phyloP scores from a whole-genome alignment of 768 basidiomycete species.

The Termitomyces sp. region DNA sequence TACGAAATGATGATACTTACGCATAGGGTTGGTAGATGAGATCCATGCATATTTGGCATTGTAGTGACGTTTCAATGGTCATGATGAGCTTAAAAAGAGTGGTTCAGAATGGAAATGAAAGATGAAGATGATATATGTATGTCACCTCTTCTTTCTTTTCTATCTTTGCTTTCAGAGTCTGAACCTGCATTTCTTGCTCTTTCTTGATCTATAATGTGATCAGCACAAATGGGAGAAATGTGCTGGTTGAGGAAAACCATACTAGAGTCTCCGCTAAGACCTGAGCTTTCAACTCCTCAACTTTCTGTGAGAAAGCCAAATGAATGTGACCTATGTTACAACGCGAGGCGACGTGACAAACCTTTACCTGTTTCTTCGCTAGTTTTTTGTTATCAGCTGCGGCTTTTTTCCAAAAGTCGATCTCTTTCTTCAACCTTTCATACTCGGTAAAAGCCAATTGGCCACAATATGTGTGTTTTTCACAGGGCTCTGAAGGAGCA shows the following conservation, averaged over 20 bases:
- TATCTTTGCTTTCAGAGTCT: constrained; percentile 37
- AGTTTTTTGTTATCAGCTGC: constrained; percentile 41
- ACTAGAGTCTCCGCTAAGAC: constrained; percentile 33
- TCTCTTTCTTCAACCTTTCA: constrained; percentile 50
- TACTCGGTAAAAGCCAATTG: constrained; percentile 41
- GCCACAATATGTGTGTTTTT: constrained; percentile 20
- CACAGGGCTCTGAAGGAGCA: constrained; percentile 8
- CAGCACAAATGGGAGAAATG: neutral
- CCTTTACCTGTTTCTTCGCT: constrained; percentile 53
- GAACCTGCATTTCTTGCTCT: constrained; percentile 39
- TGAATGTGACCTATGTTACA: constrained; percentile 2
- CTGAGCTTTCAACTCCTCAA: constrained; percentile 47
- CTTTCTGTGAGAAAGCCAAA: constrained; percentile 28
- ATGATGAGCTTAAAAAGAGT: constrained; percentile 37
- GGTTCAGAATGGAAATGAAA: neutral
- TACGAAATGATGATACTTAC: constrained; percentile 33
- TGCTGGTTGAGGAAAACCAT: neutral
- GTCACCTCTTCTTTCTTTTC: constrained; percentile 54
- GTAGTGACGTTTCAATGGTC: constrained; percentile 51
- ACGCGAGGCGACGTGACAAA: constrained; percentile 16
- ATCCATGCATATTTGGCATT: constrained; percentile 79
- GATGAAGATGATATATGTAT: neutral
- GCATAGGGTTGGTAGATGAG: constrained; percentile 56
- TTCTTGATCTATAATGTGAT: constrained; percentile 30
- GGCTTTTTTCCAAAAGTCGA: constrained; percentile 48